Base-by-base conservation (phyloP, 2,329 filamentous ascomycete species). In the Thelonectria discophora region DNA sequence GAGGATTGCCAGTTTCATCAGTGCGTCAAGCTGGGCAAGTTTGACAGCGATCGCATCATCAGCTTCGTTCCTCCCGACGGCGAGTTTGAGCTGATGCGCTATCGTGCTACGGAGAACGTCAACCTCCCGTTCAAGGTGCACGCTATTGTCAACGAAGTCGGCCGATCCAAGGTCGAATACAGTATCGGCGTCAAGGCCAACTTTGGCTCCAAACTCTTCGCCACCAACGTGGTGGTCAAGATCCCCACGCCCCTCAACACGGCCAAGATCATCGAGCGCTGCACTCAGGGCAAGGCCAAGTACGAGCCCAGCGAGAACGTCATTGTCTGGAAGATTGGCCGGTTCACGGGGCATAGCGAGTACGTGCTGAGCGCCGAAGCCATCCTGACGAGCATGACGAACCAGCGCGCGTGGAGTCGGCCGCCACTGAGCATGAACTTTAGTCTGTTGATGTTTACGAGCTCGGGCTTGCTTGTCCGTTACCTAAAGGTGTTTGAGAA, bases 401-500 rank as follows among this genome's bases (percentile, higher is more conserved):
- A 97, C 73, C 94, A 98, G 77, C 97, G 97, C 75, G 92, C 93
- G 3, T 99, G 95, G 96, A 96, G 92, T 69, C 85, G 95, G 55
- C 96, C 96, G 50, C 95, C 95, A 4, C 81, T 99, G 64, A 97
- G 89, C 78, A 81, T 99, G 77, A 95, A 88, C 78, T 99, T 99
- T 74, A 95, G 91, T 65, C 79, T 99, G 72, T 84, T 99, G 72
- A 99, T 99, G 96, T 99, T 99, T 75, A 99, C 95, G 18, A 97
- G 93, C 75, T 96, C 91, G 1, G 95, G 95, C 1, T 76, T 99
- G 74, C 76, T 99, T 66, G 95, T 99, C 59, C 84, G 96, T 51
- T 99, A 99, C 77, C 80, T 99, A 60, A 99, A 99, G 80, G 95
- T 99, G 2, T 99, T 99, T 81, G 95, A 99, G 82, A 99, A 99